Base-by-base conservation (phyloP, 352 stramenopile genomes). In the Blastocystis sp. region DNA sequence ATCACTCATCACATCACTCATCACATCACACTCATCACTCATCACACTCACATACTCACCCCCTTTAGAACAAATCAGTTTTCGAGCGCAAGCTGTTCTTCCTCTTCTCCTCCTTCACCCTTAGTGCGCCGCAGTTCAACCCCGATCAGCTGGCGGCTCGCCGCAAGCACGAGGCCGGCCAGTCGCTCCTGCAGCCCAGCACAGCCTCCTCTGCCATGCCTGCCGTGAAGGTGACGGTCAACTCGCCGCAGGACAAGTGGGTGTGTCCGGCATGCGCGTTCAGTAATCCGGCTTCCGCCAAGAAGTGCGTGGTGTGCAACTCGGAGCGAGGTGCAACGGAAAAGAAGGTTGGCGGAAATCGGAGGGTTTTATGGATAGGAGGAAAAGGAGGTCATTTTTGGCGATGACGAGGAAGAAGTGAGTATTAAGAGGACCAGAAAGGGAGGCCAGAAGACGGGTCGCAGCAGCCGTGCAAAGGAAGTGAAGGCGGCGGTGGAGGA, bases 391-490 rank as follows among this genome's bases (percentile, higher is more conserved):
- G 71, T 45, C 17, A 34, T 45, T n/a, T 62, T 64, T 21, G 71
- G 43, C 38, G 71, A 65, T 38, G 71, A 81, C 60, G 71, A 81
- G 40, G 71, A 81, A 5, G 71, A 81, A 41, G 71, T 81, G 28
- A 48, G 40, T 7, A 81, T 81, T 41, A 81, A 81, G 71, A 34
- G 66, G 45, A 81, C 71, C 21, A 56, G 71, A 65, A 81, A 81
- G 5, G 23, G 43, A 28, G 66, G 71, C 17, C 9, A 34, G 45
- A 14, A 2, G 66, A 64, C 23, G 17, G 41, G 23, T 17, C 34
- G 21, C 17, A 17, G 19, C 17, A 11, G 43, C n/a, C 38, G 71
- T 28, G 45, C 7, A 43, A 81, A 81, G 45, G 41, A 65, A 21
- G 43, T 28, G 3, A 19, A n/a, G 19, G 19, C 56, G 19, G 1